phyloP scores from a whole-genome alignment of 305 asterid species.

The Coffea humblotiana region DNA sequence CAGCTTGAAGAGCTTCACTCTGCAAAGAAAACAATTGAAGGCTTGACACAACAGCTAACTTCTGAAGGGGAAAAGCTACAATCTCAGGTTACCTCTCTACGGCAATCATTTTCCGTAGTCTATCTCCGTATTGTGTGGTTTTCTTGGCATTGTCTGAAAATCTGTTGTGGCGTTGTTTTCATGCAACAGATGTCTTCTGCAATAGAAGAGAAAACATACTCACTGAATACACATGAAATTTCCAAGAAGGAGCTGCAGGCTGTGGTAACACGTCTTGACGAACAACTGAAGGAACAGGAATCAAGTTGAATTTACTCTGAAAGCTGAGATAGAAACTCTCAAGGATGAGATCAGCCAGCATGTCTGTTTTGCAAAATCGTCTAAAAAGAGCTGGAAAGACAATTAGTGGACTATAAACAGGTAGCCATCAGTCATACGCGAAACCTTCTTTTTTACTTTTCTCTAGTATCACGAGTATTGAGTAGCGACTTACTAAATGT shows the following conservation, averaged over 20 bases:
- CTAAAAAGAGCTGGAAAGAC: slow-evolving; percentile 63
- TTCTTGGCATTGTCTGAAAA: slow-evolving; percentile 8
- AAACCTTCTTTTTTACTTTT: not conserved
- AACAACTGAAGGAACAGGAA: slow-evolving; percentile 62
- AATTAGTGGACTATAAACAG: slow-evolving; percentile 31
- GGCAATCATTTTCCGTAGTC: not conserved
- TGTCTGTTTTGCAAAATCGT: slow-evolving; percentile 48
- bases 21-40: slow-evolving; percentile 55
- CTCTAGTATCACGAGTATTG: not conserved
- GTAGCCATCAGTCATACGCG: not conserved
- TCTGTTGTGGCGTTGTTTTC: slow-evolving; percentile 16
- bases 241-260: slow-evolving; percentile 69
- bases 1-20: slow-evolving; percentile 44
- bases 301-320: slow-evolving; percentile 51
- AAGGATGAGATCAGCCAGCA: slow-evolving; percentile 47
- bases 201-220: slow-evolving; percentile 65
- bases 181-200: slow-evolving; percentile 60
- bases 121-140: not conserved
- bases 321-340: slow-evolving; percentile 51
- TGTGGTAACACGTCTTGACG: slow-evolving; percentile 57
- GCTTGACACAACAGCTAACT: slow-evolving; percentile 46
- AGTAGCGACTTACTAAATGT: not conserved
- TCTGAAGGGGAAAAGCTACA: slow-evolving; percentile 69
- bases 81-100: slow-evolving; percentile 58
- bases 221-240: slow-evolving; percentile 53